Base-by-base conservation (phyloP, 257 asterid species). In the Solanum pimpinellifolium region DNA sequence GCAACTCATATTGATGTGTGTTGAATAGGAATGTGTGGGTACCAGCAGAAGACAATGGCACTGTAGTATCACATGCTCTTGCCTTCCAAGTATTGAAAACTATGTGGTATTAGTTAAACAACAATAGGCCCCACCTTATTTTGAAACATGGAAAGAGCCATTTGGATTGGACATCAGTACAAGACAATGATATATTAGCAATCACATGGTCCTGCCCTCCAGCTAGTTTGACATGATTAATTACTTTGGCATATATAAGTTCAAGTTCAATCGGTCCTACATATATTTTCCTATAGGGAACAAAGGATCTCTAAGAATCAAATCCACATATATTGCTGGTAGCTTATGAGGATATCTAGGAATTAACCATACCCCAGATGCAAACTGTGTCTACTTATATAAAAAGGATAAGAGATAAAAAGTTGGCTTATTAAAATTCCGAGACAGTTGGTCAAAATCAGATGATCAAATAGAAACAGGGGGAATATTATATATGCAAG, bases 11-110 rank as follows among this genome's bases (percentile, higher is more conserved):
- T 3, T 11, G 11, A 75, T 41, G 21, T 75, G 56, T 49, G 21
- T 49, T 42, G 77, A 70, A 11, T 12, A n/a, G 11, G 31, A 70
- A 23, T 75, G 9, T 77, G 85, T n/a, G 80, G 70, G 35, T 8
- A 73, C 81, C 27, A 42, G 27, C 29, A 13, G 16, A 33, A 33
- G 86, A 47, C 81, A 65, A 21, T 41, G 6, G 8, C 46, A 37
- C 78, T 60, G 69, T 18, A 44, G 86, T 65, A 68, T 82, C 89
- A 47, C 86, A 87, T 69, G 89, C 35, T 82, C 29, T 18, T 85
- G 90, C 9, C 87, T 66, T 76, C 85, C 44, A n/a, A 85, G 41
- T 46, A 29, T 33, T 33, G 16, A 75, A 5, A 76, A 42, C 14
- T 42, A n/a, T 41, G 56, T n/a, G 16, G 3, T 42, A 3, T 75